A percentile compares a stretch with the other conserved stretches of the same genome.
phyloP scores from a whole-genome alignment of 108 stramenopile genomes.

The Skeletonema costatum region DNA sequence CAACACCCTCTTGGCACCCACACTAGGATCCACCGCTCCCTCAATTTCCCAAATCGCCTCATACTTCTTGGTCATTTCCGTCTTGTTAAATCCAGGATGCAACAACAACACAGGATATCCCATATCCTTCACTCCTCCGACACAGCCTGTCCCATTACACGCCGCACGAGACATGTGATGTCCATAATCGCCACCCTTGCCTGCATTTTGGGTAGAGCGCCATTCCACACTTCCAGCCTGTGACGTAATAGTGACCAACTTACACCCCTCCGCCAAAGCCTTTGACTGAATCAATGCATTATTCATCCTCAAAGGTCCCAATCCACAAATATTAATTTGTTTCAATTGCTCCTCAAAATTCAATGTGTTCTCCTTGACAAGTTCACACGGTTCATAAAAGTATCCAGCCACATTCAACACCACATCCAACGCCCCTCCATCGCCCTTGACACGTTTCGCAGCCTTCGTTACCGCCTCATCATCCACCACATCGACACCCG shows the following conservation, averaged over 20 bases:
- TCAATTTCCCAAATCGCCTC: constrained; percentile 89
- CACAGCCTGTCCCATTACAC: constrained; percentile 81
- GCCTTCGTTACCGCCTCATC: constrained; percentile 71
- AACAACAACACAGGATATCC: constrained; percentile 79
- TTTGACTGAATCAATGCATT: constrained; percentile 66
- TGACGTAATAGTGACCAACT: constrained; percentile 85
- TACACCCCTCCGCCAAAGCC: constrained; percentile 73
- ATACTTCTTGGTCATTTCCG: constrained; percentile 91
- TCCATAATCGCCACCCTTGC: constrained; percentile 83
- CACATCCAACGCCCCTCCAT: constrained; percentile 77
- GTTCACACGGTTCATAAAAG: constrained; percentile 81
- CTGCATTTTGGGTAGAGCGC: constrained; percentile 81
- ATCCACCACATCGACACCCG: constrained; percentile 85
- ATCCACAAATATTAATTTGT: constrained; percentile 88
- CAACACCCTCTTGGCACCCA: constrained; percentile 86
- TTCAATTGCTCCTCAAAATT: constrained; percentile 90
- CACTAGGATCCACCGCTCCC: constrained; percentile 78
- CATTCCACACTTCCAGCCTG: constrained; percentile 90
- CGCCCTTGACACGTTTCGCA: constrained; percentile 61
- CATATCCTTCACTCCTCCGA: constrained; percentile 83
- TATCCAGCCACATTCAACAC: constrained; percentile 91
- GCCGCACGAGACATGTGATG: constrained; percentile 95
- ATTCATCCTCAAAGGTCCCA: constrained; percentile 88
- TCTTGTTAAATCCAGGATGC: constrained; percentile 94
- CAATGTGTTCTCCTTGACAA: constrained; percentile 64